Base-by-base conservation (phyloP, 345 rosid genomes). In the Acer campestre region DNA sequence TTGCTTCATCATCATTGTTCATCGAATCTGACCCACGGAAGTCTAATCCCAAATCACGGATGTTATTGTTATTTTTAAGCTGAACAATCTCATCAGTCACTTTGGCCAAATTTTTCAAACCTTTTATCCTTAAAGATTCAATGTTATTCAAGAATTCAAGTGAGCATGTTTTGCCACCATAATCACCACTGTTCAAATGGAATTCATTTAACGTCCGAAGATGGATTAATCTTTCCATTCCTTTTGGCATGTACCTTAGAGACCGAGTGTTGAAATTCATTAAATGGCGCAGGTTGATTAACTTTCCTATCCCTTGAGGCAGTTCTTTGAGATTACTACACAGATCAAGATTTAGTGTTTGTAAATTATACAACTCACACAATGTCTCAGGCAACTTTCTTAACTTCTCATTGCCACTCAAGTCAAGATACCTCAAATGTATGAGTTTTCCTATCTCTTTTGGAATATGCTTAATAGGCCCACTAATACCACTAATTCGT, bases 381-480 rank as follows among this genome's bases (percentile, higher is more conserved):
- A 79, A 27, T 18, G 58, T 51, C 42, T 68, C 67, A 12, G 78
- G 75, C 58, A 79, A 17, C 3, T 17, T 14, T 46, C 10, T 23
- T 7, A 79, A 48, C 1, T 25, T 0, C 0, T 0, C 0, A 27
- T 31, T 27, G 0, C 0, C 0, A 9, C 58, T 49, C 70, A 68
- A 51, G 8, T 79, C 31, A 3, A 79, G 82, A 53, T 74, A 69
- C 23, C 71, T 74, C 56, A 79, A 18, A 62, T 61, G 71, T 4
- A 69, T 17, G 48, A 68, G 35, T 18, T 48, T 42, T 67, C 51
- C 69, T 3, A 74, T 66, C 6, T 35, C 66, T 3, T 10, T 49
- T 18, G 78, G 61, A 68, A 74, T 18, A 27, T 10, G 17, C 35
- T 38, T 1, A 69, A 79, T 4, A 16, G 6, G 18, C 51, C 9